Base-by-base conservation (phyloP, 169 alveolate genomes). In the Babesia bigemina region DNA sequence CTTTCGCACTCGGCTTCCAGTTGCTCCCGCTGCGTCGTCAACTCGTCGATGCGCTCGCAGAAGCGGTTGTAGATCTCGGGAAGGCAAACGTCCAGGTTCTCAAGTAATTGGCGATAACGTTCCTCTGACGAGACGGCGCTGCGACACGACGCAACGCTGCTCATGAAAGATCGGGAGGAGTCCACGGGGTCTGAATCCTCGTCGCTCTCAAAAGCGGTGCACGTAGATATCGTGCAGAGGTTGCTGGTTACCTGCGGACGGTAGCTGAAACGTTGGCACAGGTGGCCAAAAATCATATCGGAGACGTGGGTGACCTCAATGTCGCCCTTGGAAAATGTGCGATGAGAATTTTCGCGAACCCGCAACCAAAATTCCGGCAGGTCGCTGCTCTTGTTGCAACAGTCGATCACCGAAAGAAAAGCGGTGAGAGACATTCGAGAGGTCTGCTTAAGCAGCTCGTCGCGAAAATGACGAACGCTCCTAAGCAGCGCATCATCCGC, bases 281-380 rank as follows among this genome's bases (percentile, higher is more conserved):
- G 24, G 77, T 65, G 66, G 28, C 75, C 69, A 47, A 58, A 70
- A n/a, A 79, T 47, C 87, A 79, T 79, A 21, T 70, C 66, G 17
- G 87, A 79, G n/a, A 79, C 33, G 12, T 56, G 77, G 16, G 36
- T 24, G 24, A 63, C 48, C 42, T 62, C 42, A 11, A 79, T 70
- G 3, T n/a, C 26, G 22, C 63, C 83, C 44, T 52, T 6, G 44
- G 29, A 28, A 48, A 79, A 79, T 10, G 56, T 69, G 17, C 45
- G 48, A 28, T 44, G 66, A 0, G 87, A 49, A 67, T 79, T 79
- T 26, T 79, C 87, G 33, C 53, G 52, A 11, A 70, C 87, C 0
- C 78, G 73, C 47, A 52, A 50, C 87, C 87, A 79, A 63, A 79
- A 79, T 33, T 69, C 87, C 49, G n/a, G 36, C 76, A 59, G 28